These are phyloP conservation scores for Hypoxylon sp. DNA, from an alignment of 2,329 filamentous ascomycete genomes.

Conservation along the genomic window DNA sequence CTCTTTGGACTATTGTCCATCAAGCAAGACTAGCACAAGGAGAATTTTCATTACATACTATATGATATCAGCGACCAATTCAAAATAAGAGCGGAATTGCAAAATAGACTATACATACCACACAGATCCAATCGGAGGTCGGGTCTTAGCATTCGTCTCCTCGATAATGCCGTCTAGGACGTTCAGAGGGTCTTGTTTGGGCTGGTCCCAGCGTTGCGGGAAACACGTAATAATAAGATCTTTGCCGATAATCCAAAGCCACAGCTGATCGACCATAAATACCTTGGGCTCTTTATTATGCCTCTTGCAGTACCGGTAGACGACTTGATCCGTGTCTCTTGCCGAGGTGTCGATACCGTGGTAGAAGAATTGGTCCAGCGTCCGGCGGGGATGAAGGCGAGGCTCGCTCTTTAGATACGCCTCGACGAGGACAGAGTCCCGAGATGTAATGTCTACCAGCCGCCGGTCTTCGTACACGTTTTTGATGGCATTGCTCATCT, in stretches of 20 bases:
- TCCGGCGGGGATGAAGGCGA: slow-evolving; percentile 71
- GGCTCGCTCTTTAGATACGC: slow-evolving; percentile 64
- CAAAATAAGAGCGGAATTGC: not conserved
- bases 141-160: slow-evolving; percentile 75
- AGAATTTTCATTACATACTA: slow-evolving; percentile 33
- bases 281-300: slow-evolving; percentile 67
- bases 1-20: not conserved
- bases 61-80: slow-evolving; percentile 20
- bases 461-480: slow-evolving; percentile 54
- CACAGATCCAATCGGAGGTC: slow-evolving; percentile 71
- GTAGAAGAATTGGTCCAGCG: slow-evolving; percentile 77
- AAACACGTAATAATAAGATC: slow-evolving; percentile 74
- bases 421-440: slow-evolving; percentile 64
- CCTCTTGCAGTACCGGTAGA: slow-evolving; percentile 69
- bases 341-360: slow-evolving; percentile 73
- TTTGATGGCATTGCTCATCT: slow-evolving; percentile 70
- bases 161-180: slow-evolving; percentile 75
- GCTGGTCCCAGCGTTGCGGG: slow-evolving; percentile 72
- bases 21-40: not conserved
- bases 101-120: slow-evolving; percentile 50
- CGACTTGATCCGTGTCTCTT: slow-evolving; percentile 75
- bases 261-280: slow-evolving; percentile 79
- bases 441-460: slow-evolving; percentile 49
- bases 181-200: slow-evolving; percentile 73
- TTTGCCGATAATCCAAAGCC: slow-evolving; percentile 73